Percentiles rank a stretch among this genome's conserved stretches.
Conservation (phyloP, 441 rosid genomes). For the Erodium moschatum region DNA sequence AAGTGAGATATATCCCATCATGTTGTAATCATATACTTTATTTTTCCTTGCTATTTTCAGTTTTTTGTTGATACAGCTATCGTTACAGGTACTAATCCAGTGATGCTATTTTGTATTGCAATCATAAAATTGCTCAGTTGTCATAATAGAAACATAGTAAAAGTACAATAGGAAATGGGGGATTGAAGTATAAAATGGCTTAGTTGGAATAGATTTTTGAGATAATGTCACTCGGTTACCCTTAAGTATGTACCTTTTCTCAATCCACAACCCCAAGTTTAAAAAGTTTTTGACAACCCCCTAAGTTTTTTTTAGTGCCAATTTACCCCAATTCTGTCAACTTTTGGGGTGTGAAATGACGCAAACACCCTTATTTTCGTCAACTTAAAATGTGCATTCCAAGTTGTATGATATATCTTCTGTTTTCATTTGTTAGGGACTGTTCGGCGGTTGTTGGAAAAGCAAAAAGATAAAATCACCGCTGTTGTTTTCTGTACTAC, state of each 20-base stretch:
- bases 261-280: no score
- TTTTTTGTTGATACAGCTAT: no score
- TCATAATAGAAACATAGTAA: neutral
- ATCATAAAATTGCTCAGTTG: neutral
- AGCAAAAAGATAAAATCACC: conserved; percentile 75
- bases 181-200: no score
- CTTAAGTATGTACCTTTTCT: no score
- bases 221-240: no score
- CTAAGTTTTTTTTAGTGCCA: no score
- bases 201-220: no score
- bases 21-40: conserved; percentile 13
- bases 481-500: conserved; percentile 89
- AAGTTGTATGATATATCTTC: conserved; percentile 17
- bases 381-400: neutral
- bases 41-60: neutral
- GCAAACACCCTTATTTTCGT: neutral
- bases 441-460: conserved; percentile 84
- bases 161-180: neutral
- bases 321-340: no score
- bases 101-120: no score
- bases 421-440: conserved; percentile 50
- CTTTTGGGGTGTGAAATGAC: no score
- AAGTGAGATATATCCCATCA: conserved; percentile 46
- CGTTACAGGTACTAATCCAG: no score
- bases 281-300: no score